Evolutionary conservation across 2,329 filamentous ascomycete genomes (phyloP).

Genomic region (Verticillium alfalfae): DNA sequence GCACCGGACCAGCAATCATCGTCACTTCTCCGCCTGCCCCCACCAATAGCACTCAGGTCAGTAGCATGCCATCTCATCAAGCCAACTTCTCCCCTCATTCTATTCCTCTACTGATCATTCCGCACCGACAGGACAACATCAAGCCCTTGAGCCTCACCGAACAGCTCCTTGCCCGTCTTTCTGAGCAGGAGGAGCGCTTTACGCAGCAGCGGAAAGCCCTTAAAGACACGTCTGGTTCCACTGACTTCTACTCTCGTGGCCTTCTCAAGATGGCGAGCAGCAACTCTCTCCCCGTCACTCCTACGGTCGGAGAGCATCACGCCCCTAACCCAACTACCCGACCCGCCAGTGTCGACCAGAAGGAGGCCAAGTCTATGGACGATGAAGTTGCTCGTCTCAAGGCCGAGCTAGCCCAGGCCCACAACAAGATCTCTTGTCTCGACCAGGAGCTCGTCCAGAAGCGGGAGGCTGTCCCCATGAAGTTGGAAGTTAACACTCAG

Average conservation of each 20-base stretch:
- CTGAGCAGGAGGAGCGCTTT: conserved; percentile 62
- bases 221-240: conserved; percentile 32
- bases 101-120: neutral
- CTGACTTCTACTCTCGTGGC: conserved; percentile 22
- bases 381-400: conserved; percentile 65
- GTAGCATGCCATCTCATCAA: neutral
- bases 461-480: conserved; percentile 40
- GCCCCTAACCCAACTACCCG: conserved; percentile 43
- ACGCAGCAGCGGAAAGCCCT: conserved; percentile 53
- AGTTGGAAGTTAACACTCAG: conserved; percentile 39
- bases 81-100: neutral
- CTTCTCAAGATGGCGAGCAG: conserved; percentile 46
- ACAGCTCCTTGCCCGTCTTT: conserved; percentile 65
- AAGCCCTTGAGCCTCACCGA: conserved; percentile 47
- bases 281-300: conserved; percentile 58
- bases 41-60: neutral
- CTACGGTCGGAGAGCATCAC: conserved; percentile 50
- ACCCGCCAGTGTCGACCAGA: conserved; percentile 44
- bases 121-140: neutral
- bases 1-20: neutral
- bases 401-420: conserved; percentile 64
- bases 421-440: conserved; percentile 64
- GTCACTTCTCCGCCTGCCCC: conserved; percentile 9
- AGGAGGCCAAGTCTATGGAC: conserved; percentile 25
- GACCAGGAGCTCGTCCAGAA: conserved; percentile 66